Evolutionary conservation across 2,329 filamentous ascomycete species (phyloP).

Genomic region (Exophiala phaeomuriformis): DNA sequence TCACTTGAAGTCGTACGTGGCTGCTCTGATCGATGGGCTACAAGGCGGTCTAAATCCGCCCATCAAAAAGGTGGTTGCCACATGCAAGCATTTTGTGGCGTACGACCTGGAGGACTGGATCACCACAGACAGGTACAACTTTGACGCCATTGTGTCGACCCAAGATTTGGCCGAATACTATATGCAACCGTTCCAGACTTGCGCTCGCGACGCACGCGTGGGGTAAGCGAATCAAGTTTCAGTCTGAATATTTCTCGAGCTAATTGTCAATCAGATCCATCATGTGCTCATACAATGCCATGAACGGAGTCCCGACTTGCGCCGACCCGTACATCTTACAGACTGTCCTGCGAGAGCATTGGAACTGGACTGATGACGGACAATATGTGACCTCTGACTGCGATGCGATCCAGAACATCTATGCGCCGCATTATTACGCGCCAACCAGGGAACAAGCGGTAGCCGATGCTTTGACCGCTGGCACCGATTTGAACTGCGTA

Average conservation of each 20-base stretch:
- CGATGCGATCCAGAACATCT: constrained; percentile 55
- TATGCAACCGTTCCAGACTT: constrained; percentile 57
- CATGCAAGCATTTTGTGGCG: constrained; percentile 54
- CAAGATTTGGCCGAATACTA: constrained; percentile 65
- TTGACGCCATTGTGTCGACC: constrained; percentile 45
- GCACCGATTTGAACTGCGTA: constrained; percentile 47
- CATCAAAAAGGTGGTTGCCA: constrained; percentile 45
- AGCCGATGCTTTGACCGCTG: constrained; percentile 45
- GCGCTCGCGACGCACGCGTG: constrained; percentile 49
- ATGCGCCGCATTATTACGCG: constrained; percentile 45
- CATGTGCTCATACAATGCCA: constrained; percentile 58
- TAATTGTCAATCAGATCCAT: constrained; percentile 44
- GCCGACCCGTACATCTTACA: constrained; percentile 56
- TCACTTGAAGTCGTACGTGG: constrained; percentile 46
- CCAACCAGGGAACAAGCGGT: constrained; percentile 41
- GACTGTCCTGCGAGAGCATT: constrained; percentile 57
- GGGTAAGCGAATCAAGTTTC: constrained; percentile 10
- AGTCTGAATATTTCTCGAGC: neutral
- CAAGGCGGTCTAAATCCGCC: constrained; percentile 42
- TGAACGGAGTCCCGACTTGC: constrained; percentile 61
- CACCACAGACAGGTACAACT: constrained; percentile 44
- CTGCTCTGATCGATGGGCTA: constrained; percentile 48
- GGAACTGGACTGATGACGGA: constrained; percentile 55
- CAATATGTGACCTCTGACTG: constrained; percentile 62
- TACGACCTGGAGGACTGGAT: constrained; percentile 51